A percentile compares a stretch with the other conserved stretches of the same genome.
phyloP scores from a whole-genome alignment of 306 rosid species.

The Lathyrus aphaca region DNA sequence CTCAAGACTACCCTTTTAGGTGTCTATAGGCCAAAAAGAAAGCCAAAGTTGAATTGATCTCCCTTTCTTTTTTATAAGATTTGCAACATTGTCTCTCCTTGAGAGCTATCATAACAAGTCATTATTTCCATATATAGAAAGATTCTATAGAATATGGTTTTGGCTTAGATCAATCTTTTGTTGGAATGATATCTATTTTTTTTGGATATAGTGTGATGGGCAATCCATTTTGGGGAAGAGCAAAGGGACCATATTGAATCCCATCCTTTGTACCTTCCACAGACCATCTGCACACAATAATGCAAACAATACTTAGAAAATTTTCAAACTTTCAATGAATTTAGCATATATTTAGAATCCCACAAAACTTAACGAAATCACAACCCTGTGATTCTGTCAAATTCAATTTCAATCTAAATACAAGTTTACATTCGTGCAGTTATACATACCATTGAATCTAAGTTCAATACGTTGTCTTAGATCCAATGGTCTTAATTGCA shows the following conservation, averaged over 20 bases:
- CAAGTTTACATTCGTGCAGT: accelerated
- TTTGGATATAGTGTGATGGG: constrained; percentile 70
- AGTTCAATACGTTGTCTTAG: not conserved
- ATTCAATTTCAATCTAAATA: not conserved
- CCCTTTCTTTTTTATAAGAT: constrained; percentile 28
- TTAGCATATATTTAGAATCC: not conserved
- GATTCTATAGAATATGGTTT: constrained; percentile 14
- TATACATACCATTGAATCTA: not conserved
- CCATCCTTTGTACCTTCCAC: constrained; percentile 71
- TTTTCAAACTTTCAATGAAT: constrained; percentile 6
- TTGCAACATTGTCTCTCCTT: constrained; percentile 28
- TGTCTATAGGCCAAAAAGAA: constrained; percentile 43
- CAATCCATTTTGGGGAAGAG: constrained; percentile 91
- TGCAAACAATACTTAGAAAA: not conserved
- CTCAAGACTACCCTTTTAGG: constrained; percentile 42
- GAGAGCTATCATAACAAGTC: constrained; percentile 25
- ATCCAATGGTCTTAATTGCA: not conserved
- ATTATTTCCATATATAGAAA: constrained; percentile 45
- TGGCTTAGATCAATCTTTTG: constrained; percentile 26
- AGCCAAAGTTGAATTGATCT: constrained; percentile 26
- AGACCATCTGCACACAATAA: constrained; percentile 69
- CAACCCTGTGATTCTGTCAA: not conserved
- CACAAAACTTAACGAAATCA: not conserved
- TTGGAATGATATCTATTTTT: constrained; percentile 33
- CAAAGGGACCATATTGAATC: constrained; percentile 96